These are phyloP conservation scores for Penicillium paneum DNA, from an alignment of 2,329 filamentous ascomycete genomes.

Conservation along the genomic window DNA sequence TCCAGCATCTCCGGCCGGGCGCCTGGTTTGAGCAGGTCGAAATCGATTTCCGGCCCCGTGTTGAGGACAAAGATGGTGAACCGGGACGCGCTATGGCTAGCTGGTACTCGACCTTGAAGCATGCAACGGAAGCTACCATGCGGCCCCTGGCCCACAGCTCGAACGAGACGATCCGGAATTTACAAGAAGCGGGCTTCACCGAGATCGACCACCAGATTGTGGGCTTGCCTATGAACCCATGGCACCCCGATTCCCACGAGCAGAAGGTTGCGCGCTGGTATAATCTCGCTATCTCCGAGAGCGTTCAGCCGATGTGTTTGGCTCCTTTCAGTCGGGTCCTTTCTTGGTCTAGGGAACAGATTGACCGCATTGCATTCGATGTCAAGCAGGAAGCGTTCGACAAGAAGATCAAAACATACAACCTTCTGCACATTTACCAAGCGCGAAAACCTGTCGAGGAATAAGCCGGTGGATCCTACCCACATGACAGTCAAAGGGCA, in stretches of 20 bases:
- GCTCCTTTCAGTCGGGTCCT: slow-evolving; percentile 68
- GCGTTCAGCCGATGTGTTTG: slow-evolving; percentile 69
- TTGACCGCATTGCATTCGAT: slow-evolving; percentile 59
- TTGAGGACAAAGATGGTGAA: slow-evolving; percentile 48
- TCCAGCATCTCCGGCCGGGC: slow-evolving; percentile 71
- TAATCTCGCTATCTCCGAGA: slow-evolving; percentile 71
- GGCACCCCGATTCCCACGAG: slow-evolving; percentile 62
- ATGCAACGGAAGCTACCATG: slow-evolving; percentile 63
- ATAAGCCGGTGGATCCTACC: background rate
- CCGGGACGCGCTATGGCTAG: slow-evolving; percentile 55
- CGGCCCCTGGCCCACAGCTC: slow-evolving; percentile 65
- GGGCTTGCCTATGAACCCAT: slow-evolving; percentile 69
- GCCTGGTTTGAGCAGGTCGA: slow-evolving; percentile 85
- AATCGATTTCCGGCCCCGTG: slow-evolving; percentile 75
- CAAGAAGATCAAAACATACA: slow-evolving; percentile 67
- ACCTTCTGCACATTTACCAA: slow-evolving; percentile 49
- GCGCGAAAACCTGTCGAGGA: slow-evolving; percentile 37
- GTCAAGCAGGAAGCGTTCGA: slow-evolving; percentile 68
- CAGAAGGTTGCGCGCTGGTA: slow-evolving; percentile 77
- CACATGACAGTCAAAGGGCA: background rate
- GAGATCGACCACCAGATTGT: slow-evolving; percentile 71
- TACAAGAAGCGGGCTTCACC: slow-evolving; percentile 72
- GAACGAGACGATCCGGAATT: slow-evolving; percentile 55
- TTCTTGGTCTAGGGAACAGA: slow-evolving; percentile 59
- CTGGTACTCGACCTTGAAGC: slow-evolving; percentile 68